These are phyloP conservation scores for Talaromyces sp. DNA, from an alignment of 2,329 filamentous ascomycete genomes.

Conservation along the genomic window DNA sequence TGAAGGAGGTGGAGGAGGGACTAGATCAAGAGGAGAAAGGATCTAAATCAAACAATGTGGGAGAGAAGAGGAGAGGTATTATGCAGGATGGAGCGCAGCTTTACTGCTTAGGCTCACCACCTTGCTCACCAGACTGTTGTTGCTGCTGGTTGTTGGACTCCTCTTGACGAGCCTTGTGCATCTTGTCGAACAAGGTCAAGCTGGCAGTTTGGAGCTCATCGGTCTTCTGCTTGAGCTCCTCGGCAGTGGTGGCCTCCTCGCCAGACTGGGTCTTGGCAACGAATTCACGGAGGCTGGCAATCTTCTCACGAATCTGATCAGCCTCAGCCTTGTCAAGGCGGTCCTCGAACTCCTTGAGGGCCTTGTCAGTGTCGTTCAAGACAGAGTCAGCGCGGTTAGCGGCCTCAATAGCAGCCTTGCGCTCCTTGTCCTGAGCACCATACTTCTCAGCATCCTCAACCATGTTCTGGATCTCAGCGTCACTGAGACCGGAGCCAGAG, in stretches of 20 bases:
- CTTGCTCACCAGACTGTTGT: conserved; percentile 43
- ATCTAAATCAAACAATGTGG: conserved; percentile 18
- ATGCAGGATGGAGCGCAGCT: not conserved
- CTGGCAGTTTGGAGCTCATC: conserved; percentile 95
- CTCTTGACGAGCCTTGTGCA: conserved; percentile 91
- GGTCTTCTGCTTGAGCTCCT: conserved; percentile 97
- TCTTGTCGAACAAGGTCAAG: conserved; percentile 98
- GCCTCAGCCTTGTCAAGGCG: conserved; percentile 96
- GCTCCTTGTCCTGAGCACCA: conserved; percentile 90
- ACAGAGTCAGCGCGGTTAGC: conserved; percentile 97
- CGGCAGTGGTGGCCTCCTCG: conserved; percentile 78
- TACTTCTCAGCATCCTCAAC: conserved; percentile 97
- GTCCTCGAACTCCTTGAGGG: conserved; percentile 92
- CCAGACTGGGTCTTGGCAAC: conserved; percentile 92
- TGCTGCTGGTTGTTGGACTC: conserved; percentile 47
- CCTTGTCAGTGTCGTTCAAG: conserved; percentile 96
- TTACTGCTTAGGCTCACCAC: conserved; percentile 70
- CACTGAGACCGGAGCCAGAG: conserved; percentile 93
- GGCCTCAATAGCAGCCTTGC: conserved; percentile 90
- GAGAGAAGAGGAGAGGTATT: conserved; percentile 9
- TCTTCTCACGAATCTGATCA: conserved; percentile 92
- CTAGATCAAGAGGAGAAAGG: conserved; percentile 12
- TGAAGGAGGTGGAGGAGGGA: conserved; percentile 26
- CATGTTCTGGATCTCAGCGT: conserved; percentile 94
- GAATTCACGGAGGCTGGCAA: conserved; percentile 76